Conservation (phyloP, 306 rosid species). For the Citrullus amarus region DNA sequence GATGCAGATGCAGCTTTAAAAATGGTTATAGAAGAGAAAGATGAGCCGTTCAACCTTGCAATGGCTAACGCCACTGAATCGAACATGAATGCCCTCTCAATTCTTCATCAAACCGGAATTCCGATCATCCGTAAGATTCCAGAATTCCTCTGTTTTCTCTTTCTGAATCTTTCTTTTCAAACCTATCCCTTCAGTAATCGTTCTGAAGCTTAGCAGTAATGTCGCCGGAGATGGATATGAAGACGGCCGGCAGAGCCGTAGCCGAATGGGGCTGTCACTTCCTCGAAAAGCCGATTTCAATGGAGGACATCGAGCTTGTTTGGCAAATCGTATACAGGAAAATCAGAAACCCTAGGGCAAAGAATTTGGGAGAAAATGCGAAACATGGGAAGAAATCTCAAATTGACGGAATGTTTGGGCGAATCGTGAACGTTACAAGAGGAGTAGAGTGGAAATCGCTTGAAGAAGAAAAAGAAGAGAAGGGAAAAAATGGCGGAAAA, state of each 20-base stretch:
- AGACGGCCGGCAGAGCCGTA: neutral
- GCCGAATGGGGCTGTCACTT: neutral
- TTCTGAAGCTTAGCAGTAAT: slow-evolving; percentile 7
- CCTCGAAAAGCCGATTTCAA: slow-evolving; percentile 6
- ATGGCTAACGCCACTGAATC: neutral
- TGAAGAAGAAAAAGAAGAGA: neutral
- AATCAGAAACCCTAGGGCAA: neutral
- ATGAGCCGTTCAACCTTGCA: neutral
- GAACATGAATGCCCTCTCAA: neutral
- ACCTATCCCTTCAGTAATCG: neutral
- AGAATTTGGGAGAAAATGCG: neutral
- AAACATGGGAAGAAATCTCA: neutral
- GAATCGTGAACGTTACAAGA: neutral
- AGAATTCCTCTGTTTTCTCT: neutral
- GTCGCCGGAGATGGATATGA: neutral
- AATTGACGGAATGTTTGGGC: neutral
- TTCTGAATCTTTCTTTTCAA: neutral
- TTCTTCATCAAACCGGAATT: neutral
- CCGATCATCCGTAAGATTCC: neutral
- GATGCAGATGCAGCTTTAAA: neutral
- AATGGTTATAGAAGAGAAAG: neutral
- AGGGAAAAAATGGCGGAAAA: neutral
- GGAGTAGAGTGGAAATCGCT: neutral
- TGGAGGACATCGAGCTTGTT: slow-evolving; percentile 6
- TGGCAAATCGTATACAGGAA: slow-evolving; percentile 1